Evolutionary conservation across 108 stramenopile genomes (phyloP).

Genomic region (Pseudonitzschia multiseries): DNA sequence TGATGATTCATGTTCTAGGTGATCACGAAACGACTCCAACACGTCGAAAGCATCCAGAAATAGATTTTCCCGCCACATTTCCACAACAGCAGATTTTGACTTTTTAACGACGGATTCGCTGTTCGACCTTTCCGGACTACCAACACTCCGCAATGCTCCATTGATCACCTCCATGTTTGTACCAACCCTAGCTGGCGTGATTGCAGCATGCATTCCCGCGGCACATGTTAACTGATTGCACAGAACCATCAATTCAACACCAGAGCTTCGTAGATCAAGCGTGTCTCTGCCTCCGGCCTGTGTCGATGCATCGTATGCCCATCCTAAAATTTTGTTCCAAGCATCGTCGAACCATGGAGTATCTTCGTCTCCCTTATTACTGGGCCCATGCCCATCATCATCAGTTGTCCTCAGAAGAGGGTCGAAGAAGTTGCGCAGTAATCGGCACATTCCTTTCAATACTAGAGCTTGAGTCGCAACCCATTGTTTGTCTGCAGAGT

Average conservation of each 20-base stretch:
- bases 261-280: constrained; percentile 67
- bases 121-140: constrained; percentile 19
- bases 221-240: constrained; percentile 69
- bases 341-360: constrained; percentile 70
- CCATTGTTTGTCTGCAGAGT: constrained; percentile 85
- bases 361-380: constrained; percentile 20
- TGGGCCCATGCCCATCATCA: constrained; percentile 7
- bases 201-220: constrained; percentile 71
- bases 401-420: constrained; percentile 53
- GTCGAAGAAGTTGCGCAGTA: constrained; percentile 68
- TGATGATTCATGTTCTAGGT: constrained; percentile 40
- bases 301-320: constrained; percentile 53
- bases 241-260: constrained; percentile 68
- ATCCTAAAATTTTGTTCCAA: constrained; percentile 71
- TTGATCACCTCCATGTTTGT: constrained; percentile 91
- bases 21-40: constrained; percentile 51
- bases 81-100: constrained; percentile 19
- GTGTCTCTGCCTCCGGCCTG: constrained; percentile 66
- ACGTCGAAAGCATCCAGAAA: constrained; percentile 70
- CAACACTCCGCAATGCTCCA: constrained; percentile 74
- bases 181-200: constrained; percentile 69
- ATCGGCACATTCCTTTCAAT: constrained; percentile 77
- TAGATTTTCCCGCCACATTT: constrained; percentile 44
- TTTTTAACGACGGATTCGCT: not conserved
- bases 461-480: constrained; percentile 75